phyloP scores from a whole-genome alignment of 306 rosid genomes.

The Quercus dentata region DNA sequence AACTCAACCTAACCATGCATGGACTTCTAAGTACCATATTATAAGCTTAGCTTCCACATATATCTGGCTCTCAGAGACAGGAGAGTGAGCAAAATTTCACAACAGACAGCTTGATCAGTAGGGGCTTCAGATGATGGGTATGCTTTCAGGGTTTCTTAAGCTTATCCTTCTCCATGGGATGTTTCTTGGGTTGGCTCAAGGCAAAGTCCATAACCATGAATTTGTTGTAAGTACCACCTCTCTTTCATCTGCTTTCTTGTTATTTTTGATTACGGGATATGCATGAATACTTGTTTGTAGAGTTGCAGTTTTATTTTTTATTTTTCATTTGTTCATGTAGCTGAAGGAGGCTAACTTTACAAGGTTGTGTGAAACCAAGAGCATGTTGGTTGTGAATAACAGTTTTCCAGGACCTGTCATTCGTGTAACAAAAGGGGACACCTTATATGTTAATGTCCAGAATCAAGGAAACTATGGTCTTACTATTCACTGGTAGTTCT shows the following conservation, averaged over 20 bases:
- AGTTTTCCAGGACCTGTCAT: conserved; percentile 35
- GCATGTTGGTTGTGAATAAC: conserved; percentile 20
- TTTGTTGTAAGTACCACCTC: conserved; percentile 4
- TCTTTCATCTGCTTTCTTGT: too few species aligned
- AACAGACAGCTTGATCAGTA: too few species aligned
- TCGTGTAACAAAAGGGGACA: conserved; percentile 28
- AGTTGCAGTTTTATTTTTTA: too few species aligned
- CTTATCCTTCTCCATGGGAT: conserved; percentile 2
- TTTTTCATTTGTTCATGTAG: not conserved
- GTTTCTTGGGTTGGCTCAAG: not conserved
- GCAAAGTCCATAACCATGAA: conserved; percentile 8
- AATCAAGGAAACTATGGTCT: conserved; percentile 23
- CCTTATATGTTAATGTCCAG: conserved; percentile 18
- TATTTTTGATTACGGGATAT: too few species aligned
- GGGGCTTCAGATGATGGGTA: not conserved
- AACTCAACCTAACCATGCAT: too few species aligned
- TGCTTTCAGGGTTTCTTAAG: not conserved
- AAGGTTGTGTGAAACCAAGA: conserved; percentile 23
- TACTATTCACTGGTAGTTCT: conserved; percentile 24
- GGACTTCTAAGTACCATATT: too few species aligned
- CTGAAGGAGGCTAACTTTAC: conserved; percentile 18
- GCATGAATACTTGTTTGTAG: too few species aligned
- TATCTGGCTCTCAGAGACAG: too few species aligned
- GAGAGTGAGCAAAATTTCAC: too few species aligned
- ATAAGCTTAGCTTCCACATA: too few species aligned